Conservation (phyloP, 164 flowering plant genomes). For the Nelumbo lutea region DNA sequence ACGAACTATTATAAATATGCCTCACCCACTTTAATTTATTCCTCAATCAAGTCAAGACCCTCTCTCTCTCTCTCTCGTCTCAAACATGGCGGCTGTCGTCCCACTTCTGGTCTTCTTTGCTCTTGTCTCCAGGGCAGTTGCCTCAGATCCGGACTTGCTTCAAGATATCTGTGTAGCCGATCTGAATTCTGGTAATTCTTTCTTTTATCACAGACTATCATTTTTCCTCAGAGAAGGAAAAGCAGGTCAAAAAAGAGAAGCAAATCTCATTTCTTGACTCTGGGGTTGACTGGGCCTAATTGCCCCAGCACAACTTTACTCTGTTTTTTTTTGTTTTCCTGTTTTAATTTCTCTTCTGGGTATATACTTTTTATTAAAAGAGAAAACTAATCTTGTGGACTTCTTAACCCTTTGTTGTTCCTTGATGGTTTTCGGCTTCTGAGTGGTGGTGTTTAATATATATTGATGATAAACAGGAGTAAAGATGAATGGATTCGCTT, state of each 20-base stretch:
- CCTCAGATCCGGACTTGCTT: conserved; percentile 54
- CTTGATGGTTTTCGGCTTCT: too few species aligned
- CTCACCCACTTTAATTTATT: too few species aligned
- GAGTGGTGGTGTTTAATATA: too few species aligned
- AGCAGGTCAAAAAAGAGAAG: background rate
- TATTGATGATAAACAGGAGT: conserved; percentile 19
- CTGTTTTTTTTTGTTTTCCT: too few species aligned
- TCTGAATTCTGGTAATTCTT: conserved; percentile 37
- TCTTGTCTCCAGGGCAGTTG: conserved; percentile 13
- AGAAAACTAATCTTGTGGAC: too few species aligned
- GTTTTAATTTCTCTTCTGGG: too few species aligned
- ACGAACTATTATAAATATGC: too few species aligned
- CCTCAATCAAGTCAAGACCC: too few species aligned
- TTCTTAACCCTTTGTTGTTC: too few species aligned
- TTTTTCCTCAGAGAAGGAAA: background rate
- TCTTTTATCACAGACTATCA: background rate
- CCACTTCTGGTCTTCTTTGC: conserved; percentile 16
- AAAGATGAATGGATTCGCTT: conserved; percentile 44
- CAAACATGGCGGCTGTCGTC: background rate
- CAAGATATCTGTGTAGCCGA: conserved; percentile 72
- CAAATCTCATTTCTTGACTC: background rate
- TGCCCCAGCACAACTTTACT: too few species aligned
- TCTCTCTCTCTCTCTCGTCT: background rate
- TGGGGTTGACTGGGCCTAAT: too few species aligned
- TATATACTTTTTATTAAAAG: too few species aligned